These are phyloP conservation scores for Chlorociboria aeruginascens DNA, from an alignment of 495 filamentous ascomycete species.

Conservation along the genomic window DNA sequence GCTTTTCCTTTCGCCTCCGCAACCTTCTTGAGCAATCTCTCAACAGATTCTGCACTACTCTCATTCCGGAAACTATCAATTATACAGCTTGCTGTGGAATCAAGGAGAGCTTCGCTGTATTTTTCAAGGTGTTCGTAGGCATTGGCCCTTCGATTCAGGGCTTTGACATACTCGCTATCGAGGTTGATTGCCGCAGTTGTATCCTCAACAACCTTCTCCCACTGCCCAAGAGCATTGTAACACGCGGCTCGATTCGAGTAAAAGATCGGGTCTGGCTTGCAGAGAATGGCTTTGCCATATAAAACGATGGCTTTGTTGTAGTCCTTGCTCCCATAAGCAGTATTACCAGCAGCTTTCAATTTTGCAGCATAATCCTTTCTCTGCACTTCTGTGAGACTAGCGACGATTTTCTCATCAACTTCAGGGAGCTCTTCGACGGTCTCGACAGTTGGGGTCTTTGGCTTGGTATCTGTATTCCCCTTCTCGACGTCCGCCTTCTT, in stretches of 20 bases:
- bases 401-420: conserved; percentile 69
- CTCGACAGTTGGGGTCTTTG: conserved; percentile 45
- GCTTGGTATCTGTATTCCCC: conserved; percentile 25
- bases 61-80: conserved; percentile 94
- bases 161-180: conserved; percentile 94
- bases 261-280: conserved; percentile 94
- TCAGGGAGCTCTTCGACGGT: conserved; percentile 68
- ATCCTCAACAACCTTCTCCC: conserved; percentile 95
- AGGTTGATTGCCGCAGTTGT: conserved; percentile 87
- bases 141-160: conserved; percentile 86
- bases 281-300: conserved; percentile 90
- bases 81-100: conserved; percentile 98
- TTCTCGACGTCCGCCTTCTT: conserved; percentile 26
- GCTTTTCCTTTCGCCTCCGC: conserved; percentile 83
- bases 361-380: conserved; percentile 77
- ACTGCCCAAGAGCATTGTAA: conserved; percentile 82
- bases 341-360: conserved; percentile 92
- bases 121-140: conserved; percentile 87
- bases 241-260: conserved; percentile 98
- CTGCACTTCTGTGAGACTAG: conserved; percentile 54
- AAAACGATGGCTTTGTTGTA: conserved; percentile 85
- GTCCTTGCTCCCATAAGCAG: conserved; percentile 86
- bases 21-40: conserved; percentile 91
- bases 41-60: conserved; percentile 73
- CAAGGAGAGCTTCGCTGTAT: conserved; percentile 88